These are phyloP conservation scores for Mycena belliarum DNA, from an alignment of 768 basidiomycete species.

Conservation along the genomic window DNA sequence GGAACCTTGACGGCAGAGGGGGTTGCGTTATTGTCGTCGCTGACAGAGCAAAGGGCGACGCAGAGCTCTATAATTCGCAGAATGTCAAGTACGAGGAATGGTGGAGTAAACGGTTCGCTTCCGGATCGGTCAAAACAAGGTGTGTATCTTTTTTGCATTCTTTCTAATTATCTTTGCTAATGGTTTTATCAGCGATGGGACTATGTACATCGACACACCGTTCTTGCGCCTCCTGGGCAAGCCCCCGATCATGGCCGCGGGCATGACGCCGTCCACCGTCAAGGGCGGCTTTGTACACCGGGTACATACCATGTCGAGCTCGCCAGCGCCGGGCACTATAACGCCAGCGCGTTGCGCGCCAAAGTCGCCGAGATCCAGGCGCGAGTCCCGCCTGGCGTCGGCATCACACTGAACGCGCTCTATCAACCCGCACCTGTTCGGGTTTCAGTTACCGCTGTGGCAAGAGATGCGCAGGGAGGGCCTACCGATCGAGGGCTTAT, in stretches of 20 bases:
- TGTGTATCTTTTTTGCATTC: slow-evolving; percentile 29
- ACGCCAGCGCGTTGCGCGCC: slow-evolving; percentile 79
- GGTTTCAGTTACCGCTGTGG: slow-evolving; percentile 97
- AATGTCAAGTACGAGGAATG: slow-evolving; percentile 79
- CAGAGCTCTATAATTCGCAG: slow-evolving; percentile 75
- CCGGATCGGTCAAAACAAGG: slow-evolving; percentile 87
- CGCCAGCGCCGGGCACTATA: slow-evolving; percentile 98
- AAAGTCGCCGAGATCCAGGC: slow-evolving; percentile 93
- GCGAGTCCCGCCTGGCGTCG: slow-evolving; percentile 84
- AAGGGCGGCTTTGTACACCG: slow-evolving; percentile 95
- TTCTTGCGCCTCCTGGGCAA: slow-evolving; percentile 96
- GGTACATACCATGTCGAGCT: slow-evolving; percentile 96
- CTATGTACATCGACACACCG: slow-evolving; percentile 89
- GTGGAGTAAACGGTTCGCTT: slow-evolving; percentile 90
- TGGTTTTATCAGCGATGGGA: slow-evolving; percentile 78
- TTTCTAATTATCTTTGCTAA: neutral
- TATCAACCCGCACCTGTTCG: slow-evolving; percentile 98
- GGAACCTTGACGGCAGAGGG: slow-evolving; percentile 91
- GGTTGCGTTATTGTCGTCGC: slow-evolving; percentile 87
- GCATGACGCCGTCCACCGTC: slow-evolving; percentile 98
- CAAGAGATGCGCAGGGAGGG: slow-evolving; percentile 96
- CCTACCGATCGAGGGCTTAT: slow-evolving; percentile 96
- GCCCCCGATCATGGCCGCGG: slow-evolving; percentile 98
- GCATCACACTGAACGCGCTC: slow-evolving; percentile 90
- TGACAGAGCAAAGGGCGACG: slow-evolving; percentile 86